phyloP scores from a whole-genome alignment of 805 yeast genomes.

The Candida caryicola region DNA sequence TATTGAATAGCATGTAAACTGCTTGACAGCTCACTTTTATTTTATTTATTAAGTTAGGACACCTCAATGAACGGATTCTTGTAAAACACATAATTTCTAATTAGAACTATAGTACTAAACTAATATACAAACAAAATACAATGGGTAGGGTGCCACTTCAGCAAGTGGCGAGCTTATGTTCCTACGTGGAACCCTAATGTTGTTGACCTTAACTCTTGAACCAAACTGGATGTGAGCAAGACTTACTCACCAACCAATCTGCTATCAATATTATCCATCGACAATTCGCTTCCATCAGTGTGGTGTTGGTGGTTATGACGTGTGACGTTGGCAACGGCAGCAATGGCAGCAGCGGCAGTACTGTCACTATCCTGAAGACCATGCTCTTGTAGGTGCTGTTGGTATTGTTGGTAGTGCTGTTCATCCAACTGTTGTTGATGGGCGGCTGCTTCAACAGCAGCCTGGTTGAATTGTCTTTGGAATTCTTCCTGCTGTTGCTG shows the following conservation, averaged over 20 bases:
- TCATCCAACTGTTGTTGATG: constrained; percentile 25
- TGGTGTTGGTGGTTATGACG: constrained; percentile 21
- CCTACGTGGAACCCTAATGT: too few relatives aligned
- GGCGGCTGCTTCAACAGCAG: constrained; percentile 11
- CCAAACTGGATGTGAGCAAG: too few relatives aligned
- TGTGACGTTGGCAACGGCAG: constrained; percentile 37
- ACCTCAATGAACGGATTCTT: neutral
- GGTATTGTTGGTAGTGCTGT: constrained; percentile 26
- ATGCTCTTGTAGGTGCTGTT: constrained; percentile 26
- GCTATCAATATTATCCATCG: constrained; percentile 45
- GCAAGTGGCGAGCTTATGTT: too few relatives aligned
- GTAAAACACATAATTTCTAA: neutral
- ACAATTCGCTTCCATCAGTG: constrained; percentile 28
- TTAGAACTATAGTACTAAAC: constrained; percentile 10
- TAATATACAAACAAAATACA: constrained; percentile 14
- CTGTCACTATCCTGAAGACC: constrained; percentile 20
- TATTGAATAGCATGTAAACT: constrained; percentile 24
- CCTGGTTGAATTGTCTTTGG: constrained; percentile 15
- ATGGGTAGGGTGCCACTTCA: neutral
- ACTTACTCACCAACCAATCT: constrained; percentile 42
- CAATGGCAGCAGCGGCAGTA: constrained; percentile 39
- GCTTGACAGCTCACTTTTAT: neutral
- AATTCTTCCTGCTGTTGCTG: constrained; percentile 17
- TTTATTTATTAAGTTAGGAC: neutral
- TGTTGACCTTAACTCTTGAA: too few relatives aligned